Evolutionary conservation across 805 yeast species (phyloP).

Genomic region (Debaryomyces tyrocola): DNA sequence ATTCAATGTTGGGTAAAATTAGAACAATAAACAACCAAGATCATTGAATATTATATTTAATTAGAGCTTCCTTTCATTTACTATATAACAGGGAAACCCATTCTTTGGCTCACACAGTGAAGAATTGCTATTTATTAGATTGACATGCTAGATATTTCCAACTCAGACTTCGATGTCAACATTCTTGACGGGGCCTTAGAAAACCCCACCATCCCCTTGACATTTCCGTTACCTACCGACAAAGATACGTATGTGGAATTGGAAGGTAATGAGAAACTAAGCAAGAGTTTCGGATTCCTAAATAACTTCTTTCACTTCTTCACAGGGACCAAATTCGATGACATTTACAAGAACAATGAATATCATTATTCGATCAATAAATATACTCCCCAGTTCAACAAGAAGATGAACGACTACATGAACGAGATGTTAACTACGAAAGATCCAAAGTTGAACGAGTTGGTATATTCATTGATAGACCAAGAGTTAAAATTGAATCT

Average conservation of each 20-base stretch:
- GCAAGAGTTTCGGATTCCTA: slow-evolving; percentile 24
- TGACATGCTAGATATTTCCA: slow-evolving; percentile 2
- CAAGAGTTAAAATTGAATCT: slow-evolving; percentile 39
- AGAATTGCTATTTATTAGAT: too few relatives aligned
- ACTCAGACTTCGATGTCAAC: slow-evolving; percentile 34
- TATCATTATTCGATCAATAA: slow-evolving; percentile 35
- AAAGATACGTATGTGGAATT: slow-evolving; percentile 27
- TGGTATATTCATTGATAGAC: slow-evolving; percentile 34
- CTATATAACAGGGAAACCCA: too few relatives aligned
- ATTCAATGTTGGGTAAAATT: too few relatives aligned
- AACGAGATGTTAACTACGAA: slow-evolving; percentile 27
- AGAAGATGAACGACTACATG: slow-evolving; percentile 30
- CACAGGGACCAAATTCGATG: slow-evolving; percentile 25
- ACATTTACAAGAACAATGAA: slow-evolving; percentile 35
- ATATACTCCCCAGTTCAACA: slow-evolving; percentile 25
- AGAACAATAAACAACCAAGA: too few relatives aligned
- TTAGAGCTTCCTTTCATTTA: too few relatives aligned
- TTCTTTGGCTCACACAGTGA: too few relatives aligned
- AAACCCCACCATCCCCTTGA: slow-evolving; percentile 29
- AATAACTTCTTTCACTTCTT: slow-evolving; percentile 32
- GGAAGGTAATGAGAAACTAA: slow-evolving; percentile 28
- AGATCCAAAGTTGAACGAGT: slow-evolving; percentile 35
- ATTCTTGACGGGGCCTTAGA: slow-evolving; percentile 30
- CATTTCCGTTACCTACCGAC: slow-evolving; percentile 42
- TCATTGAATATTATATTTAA: too few relatives aligned